These are phyloP conservation scores for Mucuna pruriens DNA, from an alignment of 306 rosid species.

Conservation along the genomic window DNA sequence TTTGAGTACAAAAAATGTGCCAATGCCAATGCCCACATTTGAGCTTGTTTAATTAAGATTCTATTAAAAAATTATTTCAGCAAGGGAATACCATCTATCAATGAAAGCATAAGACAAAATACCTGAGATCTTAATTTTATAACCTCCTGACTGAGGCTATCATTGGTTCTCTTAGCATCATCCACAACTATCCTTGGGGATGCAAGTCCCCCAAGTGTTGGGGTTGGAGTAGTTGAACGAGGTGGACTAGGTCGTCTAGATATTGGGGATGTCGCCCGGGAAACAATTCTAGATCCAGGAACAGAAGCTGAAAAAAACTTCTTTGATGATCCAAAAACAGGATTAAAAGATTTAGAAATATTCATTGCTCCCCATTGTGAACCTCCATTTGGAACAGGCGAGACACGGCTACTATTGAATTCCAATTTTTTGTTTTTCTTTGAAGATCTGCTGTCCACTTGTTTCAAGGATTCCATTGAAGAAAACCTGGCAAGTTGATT, in stretches of 20 bases:
- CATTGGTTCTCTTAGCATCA: conserved; percentile 86
- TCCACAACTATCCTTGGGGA: conserved; percentile 86
- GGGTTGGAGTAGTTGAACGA: conserved; percentile 99
- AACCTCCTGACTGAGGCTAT: conserved; percentile 94
- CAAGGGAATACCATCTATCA: conserved; percentile 5
- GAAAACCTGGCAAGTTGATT: conserved; percentile 76
- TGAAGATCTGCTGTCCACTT: conserved; percentile 81
- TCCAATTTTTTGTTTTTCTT: conserved; percentile 96
- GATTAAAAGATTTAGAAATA: conserved; percentile 92
- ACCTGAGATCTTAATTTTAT: conserved; percentile 92
- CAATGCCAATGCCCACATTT: background rate
- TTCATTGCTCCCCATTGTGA: conserved; percentile 93
- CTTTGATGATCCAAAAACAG: conserved; percentile 96
- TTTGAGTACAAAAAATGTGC: background rate
- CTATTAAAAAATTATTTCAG: background rate
- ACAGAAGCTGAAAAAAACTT: conserved; percentile 99
- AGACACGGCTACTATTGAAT: conserved; percentile 95
- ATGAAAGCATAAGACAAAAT: conserved; percentile 24
- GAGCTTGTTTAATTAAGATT: background rate
- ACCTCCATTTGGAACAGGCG: conserved; percentile 91
- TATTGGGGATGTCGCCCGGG: conserved; percentile 98
- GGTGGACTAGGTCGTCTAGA: conserved; percentile 99
- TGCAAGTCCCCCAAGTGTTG: conserved; percentile 95
- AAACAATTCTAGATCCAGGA: conserved; percentile 99
- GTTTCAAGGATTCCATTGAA: conserved; percentile 88